Percentiles rank a stretch among this genome's conserved stretches.
These are phyloP conservation scores for Striga hermonthica DNA, from an alignment of 305 asterid genomes.

Conservation along the genomic window DNA sequence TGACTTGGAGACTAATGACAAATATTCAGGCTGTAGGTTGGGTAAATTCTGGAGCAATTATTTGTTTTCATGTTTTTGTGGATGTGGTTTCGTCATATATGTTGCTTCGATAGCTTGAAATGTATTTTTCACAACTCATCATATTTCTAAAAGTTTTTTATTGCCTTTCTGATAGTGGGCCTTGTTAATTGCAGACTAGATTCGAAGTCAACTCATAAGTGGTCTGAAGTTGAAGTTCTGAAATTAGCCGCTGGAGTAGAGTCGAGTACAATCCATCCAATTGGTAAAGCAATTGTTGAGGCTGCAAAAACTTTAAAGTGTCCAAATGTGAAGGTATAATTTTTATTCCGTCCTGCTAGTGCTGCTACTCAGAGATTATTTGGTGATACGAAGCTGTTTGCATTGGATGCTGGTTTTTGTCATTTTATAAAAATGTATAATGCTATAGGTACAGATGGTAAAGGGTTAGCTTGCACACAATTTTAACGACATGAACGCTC, in stretches of 20 bases:
- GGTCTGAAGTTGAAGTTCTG: constrained; percentile 83
- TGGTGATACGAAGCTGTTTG: constrained; percentile 18
- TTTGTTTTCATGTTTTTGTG: background rate
- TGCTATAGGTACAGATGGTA: too few relatives aligned
- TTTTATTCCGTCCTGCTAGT: background rate
- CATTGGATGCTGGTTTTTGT: constrained; percentile 15
- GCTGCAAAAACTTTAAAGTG: constrained; percentile 71
- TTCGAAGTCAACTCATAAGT: constrained; percentile 40
- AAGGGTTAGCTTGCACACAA: constrained; percentile 5
- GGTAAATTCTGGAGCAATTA: background rate
- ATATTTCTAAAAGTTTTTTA: background rate
- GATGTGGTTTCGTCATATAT: background rate
- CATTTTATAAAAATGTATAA: too few relatives aligned
- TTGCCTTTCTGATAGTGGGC: constrained; percentile 30
- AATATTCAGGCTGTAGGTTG: background rate
- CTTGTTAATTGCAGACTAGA: constrained; percentile 49
- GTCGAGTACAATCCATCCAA: constrained; percentile 89
- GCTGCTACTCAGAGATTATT: constrained; percentile 21
- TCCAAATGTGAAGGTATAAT: constrained; percentile 56
- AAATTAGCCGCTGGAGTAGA: constrained; percentile 95
- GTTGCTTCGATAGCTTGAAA: background rate
- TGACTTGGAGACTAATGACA: background rate
- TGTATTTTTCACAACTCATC: background rate
- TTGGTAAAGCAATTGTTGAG: constrained; percentile 90
- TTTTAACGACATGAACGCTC: constrained; percentile 1